phyloP scores from a whole-genome alignment of 768 basidiomycete species.

The Tulasnella sp. region DNA sequence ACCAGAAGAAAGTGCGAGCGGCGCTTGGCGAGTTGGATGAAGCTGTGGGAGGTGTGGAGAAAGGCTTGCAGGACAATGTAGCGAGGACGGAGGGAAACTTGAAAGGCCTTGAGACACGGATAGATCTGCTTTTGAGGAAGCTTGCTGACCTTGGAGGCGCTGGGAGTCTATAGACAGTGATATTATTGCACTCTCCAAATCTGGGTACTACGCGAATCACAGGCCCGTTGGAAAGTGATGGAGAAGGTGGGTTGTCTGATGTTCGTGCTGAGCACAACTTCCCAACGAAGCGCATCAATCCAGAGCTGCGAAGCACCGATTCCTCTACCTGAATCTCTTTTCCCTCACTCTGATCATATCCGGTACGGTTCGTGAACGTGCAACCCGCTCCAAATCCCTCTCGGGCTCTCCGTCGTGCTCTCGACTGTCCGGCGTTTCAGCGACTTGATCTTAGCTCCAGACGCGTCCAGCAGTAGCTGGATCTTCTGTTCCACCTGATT shows the following conservation, averaged over 20 bases:
- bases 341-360: conserved; percentile 23
- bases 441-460: conserved; percentile 73
- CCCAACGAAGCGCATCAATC: neutral
- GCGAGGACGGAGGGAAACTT: conserved; percentile 63
- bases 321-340: neutral
- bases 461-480: conserved; percentile 73
- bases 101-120: conserved; percentile 49
- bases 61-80: conserved; percentile 64
- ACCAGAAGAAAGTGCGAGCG: conserved; percentile 53
- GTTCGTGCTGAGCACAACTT: neutral
- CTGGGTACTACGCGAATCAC: neutral
- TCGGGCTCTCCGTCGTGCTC: conserved; percentile 65
- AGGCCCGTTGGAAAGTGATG: neutral
- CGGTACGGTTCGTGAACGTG: conserved; percentile 63
- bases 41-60: conserved; percentile 62
- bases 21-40: conserved; percentile 54
- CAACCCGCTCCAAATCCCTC: conserved; percentile 85
- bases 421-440: conserved; percentile 64
- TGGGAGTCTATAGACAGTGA: neutral
- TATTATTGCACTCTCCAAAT: too few species aligned
- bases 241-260: too few species aligned
- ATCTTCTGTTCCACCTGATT: conserved; percentile 67
- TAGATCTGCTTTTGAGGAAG: conserved; percentile 33
- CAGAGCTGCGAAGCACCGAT: neutral
- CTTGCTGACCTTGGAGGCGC: neutral